Evolutionary conservation across 495 filamentous ascomycete species (phyloP).

Genomic region (Collariella sp.): DNA sequence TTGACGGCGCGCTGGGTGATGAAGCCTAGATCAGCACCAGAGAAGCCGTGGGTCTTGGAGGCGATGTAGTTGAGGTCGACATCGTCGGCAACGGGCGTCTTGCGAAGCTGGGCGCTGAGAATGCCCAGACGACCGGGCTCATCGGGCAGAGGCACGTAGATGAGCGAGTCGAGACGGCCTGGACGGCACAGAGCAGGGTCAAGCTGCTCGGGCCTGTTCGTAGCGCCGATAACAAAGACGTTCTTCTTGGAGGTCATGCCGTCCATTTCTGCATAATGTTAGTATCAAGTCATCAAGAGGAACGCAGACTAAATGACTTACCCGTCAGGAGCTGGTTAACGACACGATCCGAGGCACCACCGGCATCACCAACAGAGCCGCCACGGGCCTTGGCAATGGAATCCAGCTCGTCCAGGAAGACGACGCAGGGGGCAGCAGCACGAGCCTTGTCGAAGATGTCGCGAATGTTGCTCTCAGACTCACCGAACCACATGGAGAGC

Average conservation of each 20-base stretch:
- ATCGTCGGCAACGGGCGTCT: slow-evolving; percentile 85
- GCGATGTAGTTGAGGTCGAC: slow-evolving; percentile 88
- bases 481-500: slow-evolving; percentile 99
- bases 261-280: slow-evolving; percentile 73
- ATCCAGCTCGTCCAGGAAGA: slow-evolving; percentile 97
- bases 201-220: slow-evolving; percentile 96
- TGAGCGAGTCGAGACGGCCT: slow-evolving; percentile 94
- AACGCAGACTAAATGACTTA: slow-evolving; percentile 39
- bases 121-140: slow-evolving; percentile 79
- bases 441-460: slow-evolving; percentile 99
- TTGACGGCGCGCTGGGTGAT: slow-evolving; percentile 98
- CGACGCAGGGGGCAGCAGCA: slow-evolving; percentile 94
- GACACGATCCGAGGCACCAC: slow-evolving; percentile 97
- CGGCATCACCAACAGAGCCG: slow-evolving; percentile 92
- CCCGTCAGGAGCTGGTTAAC: slow-evolving; percentile 98
- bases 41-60: slow-evolving; percentile 96
- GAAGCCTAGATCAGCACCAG: slow-evolving; percentile 98
- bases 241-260: slow-evolving; percentile 99
- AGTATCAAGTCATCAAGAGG: slow-evolving; percentile 23
- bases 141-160: slow-evolving; percentile 95
- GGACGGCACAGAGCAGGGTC: slow-evolving; percentile 97
- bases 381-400: slow-evolving; percentile 99
- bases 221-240: slow-evolving; percentile 98
- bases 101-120: slow-evolving; percentile 92
- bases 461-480: slow-evolving; percentile 98